Conservation (phyloP, 106 monocot species). For the Apostasia shenzhenica region DNA sequence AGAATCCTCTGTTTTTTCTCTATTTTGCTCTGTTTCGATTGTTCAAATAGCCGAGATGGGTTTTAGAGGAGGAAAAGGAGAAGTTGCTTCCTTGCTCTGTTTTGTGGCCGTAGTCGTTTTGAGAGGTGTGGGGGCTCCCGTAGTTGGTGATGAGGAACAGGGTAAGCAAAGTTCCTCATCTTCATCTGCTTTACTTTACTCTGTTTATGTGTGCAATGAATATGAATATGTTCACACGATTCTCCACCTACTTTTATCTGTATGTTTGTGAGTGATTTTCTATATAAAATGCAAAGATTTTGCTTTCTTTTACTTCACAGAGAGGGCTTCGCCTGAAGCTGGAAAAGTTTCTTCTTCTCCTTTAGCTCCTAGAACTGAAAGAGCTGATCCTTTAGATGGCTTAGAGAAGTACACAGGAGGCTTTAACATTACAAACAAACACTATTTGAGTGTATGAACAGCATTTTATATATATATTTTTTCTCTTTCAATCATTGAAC, state of each 20-base stretch:
- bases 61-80: neutral
- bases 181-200: no score
- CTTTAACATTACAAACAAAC: constrained; percentile 78
- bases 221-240: no score
- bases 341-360: constrained; percentile 16
- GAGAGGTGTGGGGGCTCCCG: neutral
- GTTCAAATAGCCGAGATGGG: no score
- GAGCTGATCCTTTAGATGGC: constrained; percentile 62
- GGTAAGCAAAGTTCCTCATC: neutral
- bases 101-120: no score
- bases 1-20: no score
- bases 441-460: constrained; percentile 90
- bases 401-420: constrained; percentile 78
- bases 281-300: neutral
- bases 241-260: no score
- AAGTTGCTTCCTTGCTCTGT: neutral
- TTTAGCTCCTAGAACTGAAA: constrained; percentile 35
- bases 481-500: neutral
- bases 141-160: constrained; percentile 1
- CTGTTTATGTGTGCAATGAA: neutral
- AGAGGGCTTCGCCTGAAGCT: constrained; percentile 24
- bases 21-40: no score
- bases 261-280: no score
- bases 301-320: neutral
- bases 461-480: neutral